Percentiles rank a stretch among this genome's conserved stretches.
Conservation (phyloP, 495 filamentous ascomycete genomes). For the Penicillium salamii region DNA sequence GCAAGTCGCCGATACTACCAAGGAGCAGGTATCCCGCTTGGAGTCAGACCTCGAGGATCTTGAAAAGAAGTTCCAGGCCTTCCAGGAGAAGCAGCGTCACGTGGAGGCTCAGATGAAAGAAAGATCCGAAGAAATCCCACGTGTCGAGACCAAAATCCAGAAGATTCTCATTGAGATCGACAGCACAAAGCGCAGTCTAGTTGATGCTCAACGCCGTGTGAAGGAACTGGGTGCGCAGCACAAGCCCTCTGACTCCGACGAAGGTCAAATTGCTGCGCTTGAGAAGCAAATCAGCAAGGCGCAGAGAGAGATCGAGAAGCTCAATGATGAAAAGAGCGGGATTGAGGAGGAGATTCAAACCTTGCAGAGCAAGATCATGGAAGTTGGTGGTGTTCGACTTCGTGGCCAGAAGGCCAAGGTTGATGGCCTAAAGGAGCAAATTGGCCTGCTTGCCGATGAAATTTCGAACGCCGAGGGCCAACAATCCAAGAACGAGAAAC, state of each 20-base stretch:
- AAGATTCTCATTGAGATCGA: constrained; percentile 89
- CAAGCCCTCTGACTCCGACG: constrained; percentile 75
- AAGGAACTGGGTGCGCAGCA: constrained; percentile 78
- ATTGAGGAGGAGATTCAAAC: constrained; percentile 89
- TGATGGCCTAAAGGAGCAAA: constrained; percentile 85
- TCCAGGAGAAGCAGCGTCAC: constrained; percentile 75
- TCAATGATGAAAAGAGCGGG: constrained; percentile 75
- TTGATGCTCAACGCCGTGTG: constrained; percentile 77
- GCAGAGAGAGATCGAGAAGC: constrained; percentile 72
- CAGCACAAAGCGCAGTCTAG: constrained; percentile 77
- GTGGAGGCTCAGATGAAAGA: constrained; percentile 70
- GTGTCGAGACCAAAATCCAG: constrained; percentile 84
- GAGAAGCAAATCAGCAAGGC: constrained; percentile 68
- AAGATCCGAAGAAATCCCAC: constrained; percentile 77
- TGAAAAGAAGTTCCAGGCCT: constrained; percentile 74
- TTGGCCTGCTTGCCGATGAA: constrained; percentile 73
- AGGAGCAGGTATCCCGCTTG: constrained; percentile 83
- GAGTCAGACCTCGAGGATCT: constrained; percentile 82
- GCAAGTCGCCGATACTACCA: constrained; percentile 75
- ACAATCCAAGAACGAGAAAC: constrained; percentile 88
- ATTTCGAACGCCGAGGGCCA: constrained; percentile 81
- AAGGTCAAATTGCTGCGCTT: constrained; percentile 61
- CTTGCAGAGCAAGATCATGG: constrained; percentile 96
- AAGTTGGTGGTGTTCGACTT: constrained; percentile 89
- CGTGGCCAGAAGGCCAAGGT: constrained; percentile 89